Evolutionary conservation across 441 rosid genomes (phyloP).

Genomic region (Geranium incanum): DNA sequence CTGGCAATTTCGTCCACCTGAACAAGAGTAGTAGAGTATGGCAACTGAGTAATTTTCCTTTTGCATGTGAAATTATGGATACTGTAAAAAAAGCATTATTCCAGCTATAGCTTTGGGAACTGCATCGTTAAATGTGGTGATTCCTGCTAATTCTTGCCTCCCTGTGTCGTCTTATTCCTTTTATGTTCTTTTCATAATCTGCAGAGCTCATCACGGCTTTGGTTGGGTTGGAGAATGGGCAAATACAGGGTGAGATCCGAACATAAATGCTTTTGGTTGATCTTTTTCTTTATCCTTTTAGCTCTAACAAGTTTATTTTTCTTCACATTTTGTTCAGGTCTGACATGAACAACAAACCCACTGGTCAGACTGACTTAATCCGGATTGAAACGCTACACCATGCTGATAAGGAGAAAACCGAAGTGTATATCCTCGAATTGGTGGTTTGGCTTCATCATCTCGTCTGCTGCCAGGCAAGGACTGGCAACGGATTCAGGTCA

Average conservation of each 20-base stretch:
- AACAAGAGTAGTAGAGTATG: neutral
- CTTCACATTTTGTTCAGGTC: conserved; percentile 25
- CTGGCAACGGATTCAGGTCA: conserved; percentile 22
- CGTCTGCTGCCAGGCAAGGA: conserved; percentile 36
- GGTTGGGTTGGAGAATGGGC: conserved; percentile 81
- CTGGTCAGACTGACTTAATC: conserved; percentile 32
- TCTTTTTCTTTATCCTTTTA: neutral
- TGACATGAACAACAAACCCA: conserved; percentile 37
- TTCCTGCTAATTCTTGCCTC: neutral
- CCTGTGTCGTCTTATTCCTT: neutral
- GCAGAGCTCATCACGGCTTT: conserved; percentile 54
- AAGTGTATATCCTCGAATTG: conserved; percentile 54
- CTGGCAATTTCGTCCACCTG: neutral
- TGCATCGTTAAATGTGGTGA: no score
- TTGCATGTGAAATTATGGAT: neutral
- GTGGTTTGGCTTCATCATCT: conserved; percentile 57
- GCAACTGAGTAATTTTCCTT: neutral
- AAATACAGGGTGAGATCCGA: conserved; percentile 40
- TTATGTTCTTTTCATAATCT: conserved; percentile 14
- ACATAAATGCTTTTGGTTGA: conserved; percentile 5
- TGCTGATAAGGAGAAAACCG: conserved; percentile 56
- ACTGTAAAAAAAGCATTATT: neutral
- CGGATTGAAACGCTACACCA: conserved; percentile 63
- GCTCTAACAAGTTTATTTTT: neutral
- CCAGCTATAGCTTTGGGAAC: no score